A percentile compares a stretch with the other conserved stretches of the same genome.
These are phyloP conservation scores for Aquilaria malaccensis DNA, from an alignment of 345 rosid genomes.

Conservation along the genomic window DNA sequence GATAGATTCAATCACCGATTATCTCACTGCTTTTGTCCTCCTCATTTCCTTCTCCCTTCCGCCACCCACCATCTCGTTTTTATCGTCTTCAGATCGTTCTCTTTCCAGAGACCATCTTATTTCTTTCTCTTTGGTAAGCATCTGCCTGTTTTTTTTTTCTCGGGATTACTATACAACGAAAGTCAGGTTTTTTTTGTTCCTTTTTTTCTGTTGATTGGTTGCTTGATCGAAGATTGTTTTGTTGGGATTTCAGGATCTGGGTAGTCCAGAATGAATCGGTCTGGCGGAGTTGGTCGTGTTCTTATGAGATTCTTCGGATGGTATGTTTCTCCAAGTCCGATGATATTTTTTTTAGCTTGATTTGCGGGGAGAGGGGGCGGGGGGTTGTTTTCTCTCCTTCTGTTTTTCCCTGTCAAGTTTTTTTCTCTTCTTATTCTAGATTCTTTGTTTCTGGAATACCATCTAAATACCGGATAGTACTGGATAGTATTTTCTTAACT, in stretches of 20 bases:
- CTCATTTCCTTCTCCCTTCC: constrained; percentile 5
- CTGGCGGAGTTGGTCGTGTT: no score
- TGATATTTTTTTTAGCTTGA: no score
- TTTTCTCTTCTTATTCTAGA: not conserved
- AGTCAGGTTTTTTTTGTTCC: not conserved
- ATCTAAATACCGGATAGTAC: no score
- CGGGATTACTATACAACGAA: not conserved
- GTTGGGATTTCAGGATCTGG: no score
- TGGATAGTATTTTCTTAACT: no score
- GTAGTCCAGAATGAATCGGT: no score
- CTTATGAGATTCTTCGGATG: not conserved
- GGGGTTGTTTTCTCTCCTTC: not conserved
- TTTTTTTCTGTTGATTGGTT: not conserved
- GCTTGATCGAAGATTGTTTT: not conserved
- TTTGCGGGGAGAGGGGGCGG: not conserved
- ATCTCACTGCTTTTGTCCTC: constrained; percentile 6
- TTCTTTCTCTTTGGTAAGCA: not conserved
- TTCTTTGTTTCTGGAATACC: no score
- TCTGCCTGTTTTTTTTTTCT: not conserved
- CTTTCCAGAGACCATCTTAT: constrained; percentile 5
- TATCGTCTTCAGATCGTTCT: constrained; percentile 3
- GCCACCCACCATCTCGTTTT: constrained; percentile 3
- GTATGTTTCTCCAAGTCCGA: not conserved
- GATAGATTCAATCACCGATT: constrained; percentile 12
- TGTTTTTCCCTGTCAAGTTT: not conserved